These are phyloP conservation scores for Alectoria sarmentosa DNA, from an alignment of 495 filamentous ascomycete genomes.

Conservation along the genomic window DNA sequence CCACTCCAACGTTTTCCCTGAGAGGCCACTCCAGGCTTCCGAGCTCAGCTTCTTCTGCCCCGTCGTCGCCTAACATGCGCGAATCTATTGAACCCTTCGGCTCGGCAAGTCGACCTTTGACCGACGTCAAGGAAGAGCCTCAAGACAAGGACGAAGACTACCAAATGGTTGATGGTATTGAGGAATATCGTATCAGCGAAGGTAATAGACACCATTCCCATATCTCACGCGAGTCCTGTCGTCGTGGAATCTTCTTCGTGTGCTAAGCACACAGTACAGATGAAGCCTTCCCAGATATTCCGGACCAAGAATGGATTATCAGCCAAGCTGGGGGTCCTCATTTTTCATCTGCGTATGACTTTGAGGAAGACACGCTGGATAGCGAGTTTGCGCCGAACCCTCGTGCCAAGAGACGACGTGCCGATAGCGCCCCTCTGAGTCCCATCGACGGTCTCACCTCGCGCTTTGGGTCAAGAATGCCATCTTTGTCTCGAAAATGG, in stretches of 20 bases:
- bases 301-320: constrained; percentile 18
- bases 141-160: constrained; percentile 36
- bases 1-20: constrained; percentile 25
- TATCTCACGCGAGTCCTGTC: neutral
- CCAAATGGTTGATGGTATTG: constrained; percentile 27
- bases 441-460: constrained; percentile 37
- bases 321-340: constrained; percentile 23
- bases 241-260: neutral
- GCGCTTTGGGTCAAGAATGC: constrained; percentile 62
- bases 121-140: constrained; percentile 48
- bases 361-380: constrained; percentile 51
- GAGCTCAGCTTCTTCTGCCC: constrained; percentile 56
- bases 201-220: constrained; percentile 8
- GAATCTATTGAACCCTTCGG: constrained; percentile 46
- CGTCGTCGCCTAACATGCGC: constrained; percentile 44
- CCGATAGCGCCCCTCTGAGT: constrained; percentile 52
- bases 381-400: constrained; percentile 47
- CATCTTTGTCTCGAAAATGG: constrained; percentile 54
- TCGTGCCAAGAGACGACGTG: constrained; percentile 54
- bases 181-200: constrained; percentile 13
- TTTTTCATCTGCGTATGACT: constrained; percentile 49
- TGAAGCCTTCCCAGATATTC: constrained; percentile 9
- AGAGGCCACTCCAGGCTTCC: constrained; percentile 26
- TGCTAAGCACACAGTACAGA: constrained; percentile 3
- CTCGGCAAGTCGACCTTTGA: constrained; percentile 36